Evolutionary conservation across 805 yeast species (phyloP).

Genomic region (Candida dendrica): DNA sequence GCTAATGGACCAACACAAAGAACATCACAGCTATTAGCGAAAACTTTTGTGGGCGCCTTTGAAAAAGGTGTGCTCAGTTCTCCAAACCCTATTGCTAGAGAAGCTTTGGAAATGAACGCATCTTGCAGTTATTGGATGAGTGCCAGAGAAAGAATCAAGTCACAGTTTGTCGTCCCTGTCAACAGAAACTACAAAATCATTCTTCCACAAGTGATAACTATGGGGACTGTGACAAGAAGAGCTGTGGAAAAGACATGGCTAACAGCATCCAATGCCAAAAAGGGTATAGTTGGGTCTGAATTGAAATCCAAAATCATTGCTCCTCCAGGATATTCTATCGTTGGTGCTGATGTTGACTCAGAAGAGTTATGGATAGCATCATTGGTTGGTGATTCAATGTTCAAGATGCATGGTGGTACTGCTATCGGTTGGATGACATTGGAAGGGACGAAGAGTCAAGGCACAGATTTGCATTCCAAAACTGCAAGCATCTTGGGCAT

Average conservation of each 20-base stretch:
- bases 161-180: slow-evolving; percentile 71
- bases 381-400: slow-evolving; percentile 84
- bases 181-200: slow-evolving; percentile 49
- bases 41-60: slow-evolving; percentile 61
- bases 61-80: slow-evolving; percentile 72
- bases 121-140: slow-evolving; percentile 91
- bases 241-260: slow-evolving; percentile 98
- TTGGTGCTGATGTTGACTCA: slow-evolving; percentile 98
- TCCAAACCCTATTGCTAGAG: slow-evolving; percentile 61
- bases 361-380: slow-evolving; percentile 99
- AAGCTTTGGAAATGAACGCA: slow-evolving; percentile 72
- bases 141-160: slow-evolving; percentile 72
- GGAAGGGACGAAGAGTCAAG: slow-evolving; percentile 87
- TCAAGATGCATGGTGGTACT: slow-evolving; percentile 88
- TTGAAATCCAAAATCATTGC: slow-evolving; percentile 80
- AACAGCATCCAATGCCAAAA: slow-evolving; percentile 92
- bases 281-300: slow-evolving; percentile 84
- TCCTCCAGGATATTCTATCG: slow-evolving; percentile 83
- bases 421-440: slow-evolving; percentile 99
- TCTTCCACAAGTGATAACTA: slow-evolving; percentile 74
- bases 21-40: slow-evolving; percentile 72
- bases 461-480: slow-evolving; percentile 91
- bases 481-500: slow-evolving; percentile 89
- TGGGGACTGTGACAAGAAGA: slow-evolving; percentile 96
- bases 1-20: slow-evolving; percentile 72